Base-by-base conservation (phyloP, 495 filamentous ascomycete species). In the Aspergillus leporis region DNA sequence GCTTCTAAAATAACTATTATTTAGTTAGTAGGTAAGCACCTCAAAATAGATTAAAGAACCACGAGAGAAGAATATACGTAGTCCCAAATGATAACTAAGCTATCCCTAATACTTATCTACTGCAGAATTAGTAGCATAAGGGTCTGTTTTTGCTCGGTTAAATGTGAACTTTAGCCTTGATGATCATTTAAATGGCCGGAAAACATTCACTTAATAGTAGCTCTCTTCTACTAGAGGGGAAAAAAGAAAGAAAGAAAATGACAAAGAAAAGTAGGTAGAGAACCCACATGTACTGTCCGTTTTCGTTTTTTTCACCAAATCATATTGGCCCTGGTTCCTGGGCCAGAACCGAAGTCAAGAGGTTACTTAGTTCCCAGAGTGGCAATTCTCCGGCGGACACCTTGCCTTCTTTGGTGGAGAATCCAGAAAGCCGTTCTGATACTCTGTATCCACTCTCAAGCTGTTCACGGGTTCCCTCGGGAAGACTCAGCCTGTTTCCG, bases 361-460 rank as follows among this genome's bases (percentile, higher is more conserved):
- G 21, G 40, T 23, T n/a, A n/a, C n/a, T n/a, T 43, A 36, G 30
- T 48, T 18, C 62, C 65, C 34, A 53, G 63, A 69, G 53, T 48
- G 67, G 72, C 23, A 75, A 75, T 70, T 75, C 61, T 72, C 72
- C 72, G 72, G 72, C 56, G 72, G 72, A 54, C 61, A 36, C 59
- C 47, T 61, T 52, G 51, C 47, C 25, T 56, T 63, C 63, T 63
- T 58, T 55, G 51, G 65, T 66, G 68, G 68, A 67, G 65, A 61
- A 61, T 60, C 19, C 50, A 23, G 43, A 41, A 18, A 6, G 12
- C 38, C 38, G 38, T 41, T 47, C 25, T 28, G 10, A 21, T 47
- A 23, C 19, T 47, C 21, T 47, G 16, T 55, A 55, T 55, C 53
- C 38, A 55, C 40, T 19, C 41, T 9, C 41, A 14, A 14, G 5